These are phyloP conservation scores for Pichia gijzeniarum DNA, from an alignment of 805 yeast species.

Conservation along the genomic window DNA sequence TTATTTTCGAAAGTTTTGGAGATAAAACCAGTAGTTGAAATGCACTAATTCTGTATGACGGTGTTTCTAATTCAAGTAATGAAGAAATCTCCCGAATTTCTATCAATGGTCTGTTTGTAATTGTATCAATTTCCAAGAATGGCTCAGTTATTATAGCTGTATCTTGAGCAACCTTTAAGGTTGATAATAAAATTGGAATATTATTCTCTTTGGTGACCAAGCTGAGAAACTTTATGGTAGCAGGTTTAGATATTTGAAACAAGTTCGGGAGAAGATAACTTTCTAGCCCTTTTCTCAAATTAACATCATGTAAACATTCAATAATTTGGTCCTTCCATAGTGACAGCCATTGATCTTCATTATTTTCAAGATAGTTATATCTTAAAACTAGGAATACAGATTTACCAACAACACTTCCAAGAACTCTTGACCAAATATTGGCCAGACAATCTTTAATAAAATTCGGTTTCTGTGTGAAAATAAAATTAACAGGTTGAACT, in stretches of 20 bases:
- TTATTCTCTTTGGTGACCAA: slow-evolving; percentile 18
- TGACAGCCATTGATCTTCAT: slow-evolving; percentile 39
- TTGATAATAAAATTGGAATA: slow-evolving; percentile 41
- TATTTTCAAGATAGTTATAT: slow-evolving; percentile 21
- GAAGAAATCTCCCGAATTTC: slow-evolving; percentile 26
- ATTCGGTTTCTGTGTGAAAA: slow-evolving; percentile 39
- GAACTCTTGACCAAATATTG: slow-evolving; percentile 48
- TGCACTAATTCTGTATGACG: slow-evolving; percentile 41
- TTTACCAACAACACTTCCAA: slow-evolving; percentile 65
- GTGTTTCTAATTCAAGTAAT: slow-evolving; percentile 42
- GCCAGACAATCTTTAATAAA: slow-evolving; percentile 44
- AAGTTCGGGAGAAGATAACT: slow-evolving; percentile 57
- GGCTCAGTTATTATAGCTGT: slow-evolving; percentile 47
- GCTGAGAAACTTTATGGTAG: slow-evolving; percentile 29
- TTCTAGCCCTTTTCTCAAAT: slow-evolving; percentile 42
- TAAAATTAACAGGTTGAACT: slow-evolving; percentile 33
- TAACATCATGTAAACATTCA: slow-evolving; percentile 28
- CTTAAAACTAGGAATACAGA: slow-evolving; percentile 38
- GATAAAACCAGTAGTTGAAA: slow-evolving; percentile 57
- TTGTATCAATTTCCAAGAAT: slow-evolving; percentile 34
- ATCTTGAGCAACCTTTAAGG: slow-evolving; percentile 60
- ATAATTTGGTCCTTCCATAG: slow-evolving; percentile 44
- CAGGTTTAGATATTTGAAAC: slow-evolving; percentile 44
- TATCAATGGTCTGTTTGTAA: slow-evolving; percentile 17
- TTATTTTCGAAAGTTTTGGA: slow-evolving; percentile 52